These are phyloP conservation scores for Mesostigma viride DNA, from an alignment of 139 green algal genomes.

Conservation along the genomic window DNA sequence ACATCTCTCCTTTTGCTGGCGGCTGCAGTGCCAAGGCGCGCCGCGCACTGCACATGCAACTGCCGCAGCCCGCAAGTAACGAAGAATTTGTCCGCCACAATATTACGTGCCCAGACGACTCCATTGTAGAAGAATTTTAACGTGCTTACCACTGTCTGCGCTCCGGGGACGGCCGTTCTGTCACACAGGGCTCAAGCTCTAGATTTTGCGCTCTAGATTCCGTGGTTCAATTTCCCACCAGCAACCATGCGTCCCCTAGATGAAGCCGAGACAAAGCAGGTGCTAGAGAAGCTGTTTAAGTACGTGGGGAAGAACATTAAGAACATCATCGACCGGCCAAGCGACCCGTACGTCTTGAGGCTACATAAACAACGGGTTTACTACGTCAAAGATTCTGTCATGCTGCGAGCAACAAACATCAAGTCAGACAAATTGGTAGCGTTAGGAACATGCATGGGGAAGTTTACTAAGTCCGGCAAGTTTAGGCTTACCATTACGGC, in stretches of 20 bases:
- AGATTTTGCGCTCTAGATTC: no score
- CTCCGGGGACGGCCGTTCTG: no score
- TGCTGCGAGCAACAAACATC: constrained; percentile 39
- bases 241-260: constrained; percentile 32
- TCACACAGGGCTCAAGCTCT: no score
- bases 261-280: constrained; percentile 69
- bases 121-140: no score
- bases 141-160: no score
- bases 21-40: no score
- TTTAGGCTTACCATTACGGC: constrained; percentile 83
- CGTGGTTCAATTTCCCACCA: no score
- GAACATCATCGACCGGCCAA: constrained; percentile 64
- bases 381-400: constrained; percentile 73
- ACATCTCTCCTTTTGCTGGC: no score
- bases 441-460: constrained; percentile 84
- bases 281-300: constrained; percentile 98
- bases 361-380: constrained; percentile 90
- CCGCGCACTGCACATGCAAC: no score
- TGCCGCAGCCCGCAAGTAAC: no score
- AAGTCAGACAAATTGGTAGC: constrained; percentile 76
- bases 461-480: constrained; percentile 91
- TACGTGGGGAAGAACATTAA: constrained; percentile 96
- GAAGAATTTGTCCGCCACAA: no score
- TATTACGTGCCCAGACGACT: no score
- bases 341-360: constrained; percentile 75